Conservation (phyloP, 441 rosid species). For the Isatis lusitanica region DNA sequence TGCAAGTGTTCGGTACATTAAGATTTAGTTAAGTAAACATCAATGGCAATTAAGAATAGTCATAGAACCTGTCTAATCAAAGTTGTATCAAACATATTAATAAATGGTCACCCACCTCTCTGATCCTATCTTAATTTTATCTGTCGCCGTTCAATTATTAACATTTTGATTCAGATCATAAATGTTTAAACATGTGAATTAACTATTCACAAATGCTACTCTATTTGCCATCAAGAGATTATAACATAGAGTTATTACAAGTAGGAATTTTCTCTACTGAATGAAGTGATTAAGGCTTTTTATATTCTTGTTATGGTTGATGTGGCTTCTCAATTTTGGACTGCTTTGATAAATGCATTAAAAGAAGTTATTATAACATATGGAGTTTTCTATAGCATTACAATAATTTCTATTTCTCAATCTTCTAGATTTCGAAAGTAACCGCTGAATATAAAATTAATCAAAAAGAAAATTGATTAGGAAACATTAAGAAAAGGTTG, state of each 20-base stretch:
- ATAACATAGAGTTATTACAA: background rate
- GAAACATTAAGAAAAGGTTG: background rate
- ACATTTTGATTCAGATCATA: background rate
- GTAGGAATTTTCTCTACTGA: background rate
- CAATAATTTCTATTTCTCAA: background rate
- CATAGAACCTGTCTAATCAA: constrained; percentile 30
- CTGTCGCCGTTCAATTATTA: background rate
- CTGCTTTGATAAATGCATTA: no score
- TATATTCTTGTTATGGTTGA: no score
- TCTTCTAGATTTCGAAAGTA: background rate
- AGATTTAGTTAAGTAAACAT: background rate
- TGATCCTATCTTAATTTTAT: constrained; percentile 11
- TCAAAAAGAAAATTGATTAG: background rate
- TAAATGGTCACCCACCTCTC: constrained; percentile 28
- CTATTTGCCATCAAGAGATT: background rate
- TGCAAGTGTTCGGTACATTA: background rate
- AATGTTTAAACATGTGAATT: background rate
- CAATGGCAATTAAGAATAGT: constrained; percentile 12
- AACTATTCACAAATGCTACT: background rate
- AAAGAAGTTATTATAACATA: background rate
- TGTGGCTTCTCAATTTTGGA: no score
- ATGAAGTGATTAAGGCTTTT: no score
- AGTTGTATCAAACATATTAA: constrained; percentile 14
- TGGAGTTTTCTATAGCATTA: background rate
- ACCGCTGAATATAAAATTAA: background rate